A percentile compares a stretch with the other conserved stretches of the same genome.
These are phyloP conservation scores for Haplographium delicatum DNA, from an alignment of 495 filamentous ascomycete species.

Conservation along the genomic window DNA sequence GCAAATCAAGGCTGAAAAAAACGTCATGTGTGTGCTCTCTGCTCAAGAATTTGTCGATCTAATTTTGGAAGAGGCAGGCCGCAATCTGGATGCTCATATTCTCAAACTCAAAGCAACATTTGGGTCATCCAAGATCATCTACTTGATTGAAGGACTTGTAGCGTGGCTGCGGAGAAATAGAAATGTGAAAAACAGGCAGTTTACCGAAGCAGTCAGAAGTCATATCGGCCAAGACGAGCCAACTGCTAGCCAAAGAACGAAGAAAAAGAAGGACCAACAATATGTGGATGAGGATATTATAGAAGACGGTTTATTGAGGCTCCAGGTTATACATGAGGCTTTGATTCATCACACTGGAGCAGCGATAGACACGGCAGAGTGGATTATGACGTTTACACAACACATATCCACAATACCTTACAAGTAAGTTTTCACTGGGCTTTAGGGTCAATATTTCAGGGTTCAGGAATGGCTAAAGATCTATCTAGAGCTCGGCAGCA, in stretches of 20 bases:
- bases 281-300: conserved; percentile 65
- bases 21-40: conserved; percentile 60
- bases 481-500: conserved; percentile 31
- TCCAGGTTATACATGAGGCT: conserved; percentile 64
- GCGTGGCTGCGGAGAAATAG: conserved; percentile 66
- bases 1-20: conserved; percentile 55
- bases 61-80: conserved; percentile 38
- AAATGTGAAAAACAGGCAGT: conserved; percentile 61
- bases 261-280: conserved; percentile 40
- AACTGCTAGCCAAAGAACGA: conserved; percentile 20
- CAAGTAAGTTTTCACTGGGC: conserved; percentile 30
- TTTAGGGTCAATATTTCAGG: neutral
- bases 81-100: conserved; percentile 57
- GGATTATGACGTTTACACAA: conserved; percentile 75
- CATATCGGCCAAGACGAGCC: conserved; percentile 37
- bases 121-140: conserved; percentile 53
- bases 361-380: conserved; percentile 62
- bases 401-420: conserved; percentile 77
- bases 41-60: conserved; percentile 67
- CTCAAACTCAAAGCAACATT: conserved; percentile 49
- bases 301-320: conserved; percentile 65
- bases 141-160: conserved; percentile 69
- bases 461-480: neutral
- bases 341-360: conserved; percentile 68
- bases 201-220: conserved; percentile 57